These are phyloP conservation scores for Polychaeton citri DNA, from an alignment of 2,329 filamentous ascomycete genomes.

Conservation along the genomic window DNA sequence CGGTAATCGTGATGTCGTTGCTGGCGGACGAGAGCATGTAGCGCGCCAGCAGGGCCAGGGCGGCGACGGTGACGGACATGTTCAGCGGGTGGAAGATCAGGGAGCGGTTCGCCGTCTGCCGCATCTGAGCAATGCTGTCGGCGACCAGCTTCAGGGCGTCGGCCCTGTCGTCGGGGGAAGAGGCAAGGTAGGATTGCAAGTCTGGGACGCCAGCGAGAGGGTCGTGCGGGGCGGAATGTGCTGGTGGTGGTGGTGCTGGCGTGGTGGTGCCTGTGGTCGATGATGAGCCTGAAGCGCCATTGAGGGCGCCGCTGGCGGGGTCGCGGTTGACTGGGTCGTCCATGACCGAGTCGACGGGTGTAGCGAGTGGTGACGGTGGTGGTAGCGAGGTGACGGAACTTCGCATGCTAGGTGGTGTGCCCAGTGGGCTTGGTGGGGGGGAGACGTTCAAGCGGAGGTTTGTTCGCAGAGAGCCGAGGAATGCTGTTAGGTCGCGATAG, in stretches of 20 bases:
- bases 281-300: background rate
- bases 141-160: conserved; percentile 61
- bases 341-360: conserved; percentile 13
- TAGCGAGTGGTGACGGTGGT: conserved; percentile 30
- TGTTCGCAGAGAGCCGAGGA: conserved; percentile 68
- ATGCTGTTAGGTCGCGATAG: too few species aligned
- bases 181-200: conserved; percentile 45
- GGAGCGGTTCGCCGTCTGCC: conserved; percentile 49
- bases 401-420: conserved; percentile 47
- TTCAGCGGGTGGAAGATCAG: conserved; percentile 50
- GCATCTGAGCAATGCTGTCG: conserved; percentile 72
- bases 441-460: conserved; percentile 55
- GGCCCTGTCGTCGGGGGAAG: conserved; percentile 45
- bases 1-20: conserved; percentile 40
- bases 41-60: conserved; percentile 27
- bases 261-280: conserved; percentile 9
- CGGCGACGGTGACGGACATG: conserved; percentile 23
- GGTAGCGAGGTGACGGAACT: conserved; percentile 36
- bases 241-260: conserved; percentile 17
- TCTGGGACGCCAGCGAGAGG: conserved; percentile 46
- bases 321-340: background rate
- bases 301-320: background rate
- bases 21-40: conserved; percentile 26
- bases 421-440: conserved; percentile 47
- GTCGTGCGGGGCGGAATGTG: conserved; percentile 13